phyloP scores from a whole-genome alignment of 2,329 filamentous ascomycete species.

The Sodiomyces alkalinus region DNA sequence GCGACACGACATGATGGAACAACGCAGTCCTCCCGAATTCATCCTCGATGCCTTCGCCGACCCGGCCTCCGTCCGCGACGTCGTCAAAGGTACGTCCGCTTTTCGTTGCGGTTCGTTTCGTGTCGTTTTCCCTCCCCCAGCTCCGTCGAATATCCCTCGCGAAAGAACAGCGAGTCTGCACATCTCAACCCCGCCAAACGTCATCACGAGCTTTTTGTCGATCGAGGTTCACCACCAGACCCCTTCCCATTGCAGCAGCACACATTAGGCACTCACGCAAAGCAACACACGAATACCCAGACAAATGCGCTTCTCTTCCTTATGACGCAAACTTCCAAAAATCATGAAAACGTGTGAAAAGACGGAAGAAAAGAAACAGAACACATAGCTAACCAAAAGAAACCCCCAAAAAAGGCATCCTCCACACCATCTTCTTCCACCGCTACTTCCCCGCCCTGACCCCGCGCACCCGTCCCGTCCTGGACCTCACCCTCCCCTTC shows the following conservation, averaged over 20 bases:
- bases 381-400: not conserved
- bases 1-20: no score
- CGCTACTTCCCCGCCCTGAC: conserved; percentile 82
- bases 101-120: not conserved
- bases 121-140: no score
- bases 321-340: no score
- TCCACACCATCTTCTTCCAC: conserved; percentile 98
- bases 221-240: not conserved
- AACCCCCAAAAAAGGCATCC: conserved; percentile 46
- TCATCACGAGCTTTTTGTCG: not conserved
- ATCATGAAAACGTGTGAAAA: no score
- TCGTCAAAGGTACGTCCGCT: conserved; percentile 61
- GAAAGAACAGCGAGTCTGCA: not conserved
- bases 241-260: not conserved
- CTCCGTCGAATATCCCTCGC: conserved; percentile 5
- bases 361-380: no score
- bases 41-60: conserved; percentile 90
- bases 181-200: not conserved
- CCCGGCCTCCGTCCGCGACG: conserved; percentile 74
- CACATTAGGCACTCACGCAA: no score
- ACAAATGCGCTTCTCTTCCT: no score
- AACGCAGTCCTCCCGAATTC: conserved; percentile 61
- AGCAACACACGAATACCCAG: no score
- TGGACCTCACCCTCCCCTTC: conserved; percentile 79
- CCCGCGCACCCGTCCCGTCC: conserved; percentile 72